A percentile compares a stretch with the other conserved stretches of the same genome.
Conservation (phyloP, 2,329 filamentous ascomycete species). For the Sporothrix mexicana region DNA sequence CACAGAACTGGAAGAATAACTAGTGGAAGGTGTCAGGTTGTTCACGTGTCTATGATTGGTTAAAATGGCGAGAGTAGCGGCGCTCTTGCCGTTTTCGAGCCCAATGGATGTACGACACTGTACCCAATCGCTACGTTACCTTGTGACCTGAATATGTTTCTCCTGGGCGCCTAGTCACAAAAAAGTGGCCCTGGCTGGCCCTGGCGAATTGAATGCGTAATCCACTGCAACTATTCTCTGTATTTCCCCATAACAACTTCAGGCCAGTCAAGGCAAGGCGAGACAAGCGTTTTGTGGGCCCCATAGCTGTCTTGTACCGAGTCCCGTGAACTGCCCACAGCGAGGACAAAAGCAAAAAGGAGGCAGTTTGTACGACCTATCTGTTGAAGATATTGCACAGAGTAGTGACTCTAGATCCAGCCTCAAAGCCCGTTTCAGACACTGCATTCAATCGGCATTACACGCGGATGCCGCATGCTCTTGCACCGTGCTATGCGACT, state of each 20-base stretch:
- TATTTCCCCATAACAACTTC: background rate
- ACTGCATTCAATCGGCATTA: background rate
- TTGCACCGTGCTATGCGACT: too few relatives aligned
- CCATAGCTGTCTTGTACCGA: slow-evolving; percentile 13
- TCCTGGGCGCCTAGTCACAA: slow-evolving; percentile 2
- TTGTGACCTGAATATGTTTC: slow-evolving; percentile 2
- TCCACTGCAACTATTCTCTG: slow-evolving; percentile 2
- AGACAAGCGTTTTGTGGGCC: background rate
- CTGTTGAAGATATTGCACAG: slow-evolving; percentile 8
- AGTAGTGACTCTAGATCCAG: background rate
- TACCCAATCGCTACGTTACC: slow-evolving; percentile 34
- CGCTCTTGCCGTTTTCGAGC: slow-evolving; percentile 20
- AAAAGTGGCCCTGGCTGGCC: background rate
- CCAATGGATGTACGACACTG: slow-evolving; percentile 20
- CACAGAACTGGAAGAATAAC: slow-evolving; percentile 3
- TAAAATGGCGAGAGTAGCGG: background rate
- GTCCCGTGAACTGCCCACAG: slow-evolving; percentile 27
- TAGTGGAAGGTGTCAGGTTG: background rate
- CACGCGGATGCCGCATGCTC: background rate
- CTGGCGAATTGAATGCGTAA: slow-evolving; percentile 16
- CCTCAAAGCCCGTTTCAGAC: slow-evolving; percentile 6
- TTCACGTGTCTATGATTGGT: slow-evolving; percentile 29
- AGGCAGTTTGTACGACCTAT: slow-evolving; percentile 19
- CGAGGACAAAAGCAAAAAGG: slow-evolving; percentile 26
- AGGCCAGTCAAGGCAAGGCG: background rate